Percentiles rank a stretch among this genome's conserved stretches.
Conservation (phyloP, 1,284 basidiomycete species). For the Ustilago bromivora region DNA sequence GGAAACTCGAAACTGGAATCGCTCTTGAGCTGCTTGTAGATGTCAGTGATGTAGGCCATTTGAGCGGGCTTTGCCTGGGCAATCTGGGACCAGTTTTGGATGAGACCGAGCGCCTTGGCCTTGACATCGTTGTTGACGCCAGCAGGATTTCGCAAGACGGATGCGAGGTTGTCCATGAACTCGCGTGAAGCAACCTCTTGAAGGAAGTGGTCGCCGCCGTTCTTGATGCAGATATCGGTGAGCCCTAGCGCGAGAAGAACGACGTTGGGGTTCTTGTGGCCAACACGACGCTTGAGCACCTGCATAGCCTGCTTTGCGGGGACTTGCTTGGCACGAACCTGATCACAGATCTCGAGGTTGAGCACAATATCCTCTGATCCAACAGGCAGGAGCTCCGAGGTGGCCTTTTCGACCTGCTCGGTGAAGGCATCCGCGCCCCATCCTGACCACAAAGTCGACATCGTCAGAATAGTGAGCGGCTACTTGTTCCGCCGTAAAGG, state of each 20-base stretch:
- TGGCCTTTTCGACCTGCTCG: slow-evolving; percentile 79
- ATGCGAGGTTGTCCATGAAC: slow-evolving; percentile 91
- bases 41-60: slow-evolving; percentile 67
- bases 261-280: slow-evolving; percentile 96
- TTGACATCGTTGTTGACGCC: slow-evolving; percentile 84
- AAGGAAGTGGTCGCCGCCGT: slow-evolving; percentile 93
- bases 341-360: slow-evolving; percentile 95
- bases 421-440: slow-evolving; percentile 65
- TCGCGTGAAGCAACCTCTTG: slow-evolving; percentile 76
- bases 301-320: slow-evolving; percentile 88
- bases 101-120: slow-evolving; percentile 79
- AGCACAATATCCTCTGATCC: slow-evolving; percentile 86
- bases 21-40: slow-evolving; percentile 53
- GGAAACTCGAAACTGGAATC: slow-evolving; percentile 80
- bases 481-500: not conserved
- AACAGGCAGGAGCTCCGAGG: slow-evolving; percentile 83
- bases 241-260: slow-evolving; percentile 85
- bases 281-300: slow-evolving; percentile 85
- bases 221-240: slow-evolving; percentile 95
- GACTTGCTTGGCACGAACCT: slow-evolving; percentile 88
- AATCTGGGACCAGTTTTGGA: slow-evolving; percentile 93
- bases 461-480: not conserved
- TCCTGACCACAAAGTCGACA: slow-evolving; percentile 57
- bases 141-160: slow-evolving; percentile 77
- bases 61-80: slow-evolving; percentile 83